Percentiles rank a stretch among this genome's conserved stretches.
These are phyloP conservation scores for Bolboschoenus planiculmis DNA, from an alignment of 176 grass and related monocot species.

Conservation along the genomic window DNA sequence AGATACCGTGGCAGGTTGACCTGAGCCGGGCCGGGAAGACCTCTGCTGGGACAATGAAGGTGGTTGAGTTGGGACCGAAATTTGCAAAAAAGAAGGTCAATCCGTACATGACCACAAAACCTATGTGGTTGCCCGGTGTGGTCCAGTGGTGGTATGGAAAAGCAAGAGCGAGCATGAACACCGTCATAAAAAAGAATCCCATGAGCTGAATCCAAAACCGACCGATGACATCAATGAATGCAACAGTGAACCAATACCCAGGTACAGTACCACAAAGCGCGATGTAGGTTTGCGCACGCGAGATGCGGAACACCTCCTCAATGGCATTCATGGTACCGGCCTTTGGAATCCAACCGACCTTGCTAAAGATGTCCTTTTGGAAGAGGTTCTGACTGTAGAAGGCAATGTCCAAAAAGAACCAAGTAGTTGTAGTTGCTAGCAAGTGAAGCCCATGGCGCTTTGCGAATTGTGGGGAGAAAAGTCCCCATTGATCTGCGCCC, in stretches of 20 bases:
- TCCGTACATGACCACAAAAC: not conserved
- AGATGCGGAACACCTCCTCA: not conserved
- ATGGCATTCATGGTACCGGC: not conserved
- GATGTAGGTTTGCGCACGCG: not conserved
- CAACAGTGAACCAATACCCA: not conserved
- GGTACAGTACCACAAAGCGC: not conserved
- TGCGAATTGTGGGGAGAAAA: not conserved
- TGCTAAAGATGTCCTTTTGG: constrained; percentile 15
- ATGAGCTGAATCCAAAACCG: not conserved
- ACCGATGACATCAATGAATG: not conserved
- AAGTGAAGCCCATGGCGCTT: not conserved
- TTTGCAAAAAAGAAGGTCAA: not conserved
- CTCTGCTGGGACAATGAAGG: not conserved
- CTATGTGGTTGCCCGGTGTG: not conserved
- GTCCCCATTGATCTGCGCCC: not conserved
- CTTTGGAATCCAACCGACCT: constrained; percentile 14
- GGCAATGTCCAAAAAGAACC: not conserved
- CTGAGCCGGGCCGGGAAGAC: not conserved
- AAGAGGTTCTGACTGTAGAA: constrained; percentile 19
- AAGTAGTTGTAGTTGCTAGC: not conserved
- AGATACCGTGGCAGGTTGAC: not conserved
- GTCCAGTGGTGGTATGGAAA: not conserved
- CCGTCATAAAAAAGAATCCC: not conserved
- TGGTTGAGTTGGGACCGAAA: not conserved
- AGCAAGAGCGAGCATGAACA: not conserved